phyloP scores from a whole-genome alignment of 495 filamentous ascomycete genomes.

The Neurospora sp. region DNA sequence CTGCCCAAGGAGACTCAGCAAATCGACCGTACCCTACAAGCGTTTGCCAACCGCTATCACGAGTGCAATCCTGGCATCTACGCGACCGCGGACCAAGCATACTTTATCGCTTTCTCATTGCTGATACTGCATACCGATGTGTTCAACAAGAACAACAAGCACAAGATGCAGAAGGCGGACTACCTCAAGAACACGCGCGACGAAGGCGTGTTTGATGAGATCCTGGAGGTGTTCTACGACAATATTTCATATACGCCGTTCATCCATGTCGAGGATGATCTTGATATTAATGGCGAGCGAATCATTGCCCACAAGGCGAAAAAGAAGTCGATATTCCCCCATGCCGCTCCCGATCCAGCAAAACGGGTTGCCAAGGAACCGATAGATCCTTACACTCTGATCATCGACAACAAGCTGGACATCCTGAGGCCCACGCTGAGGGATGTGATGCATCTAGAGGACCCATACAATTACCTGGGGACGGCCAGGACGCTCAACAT shows the following conservation, averaged over 20 bases:
- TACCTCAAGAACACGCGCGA: constrained; percentile 91
- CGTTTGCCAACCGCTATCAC: constrained; percentile 92
- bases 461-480: constrained; percentile 81
- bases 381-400: constrained; percentile 88
- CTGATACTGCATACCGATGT: constrained; percentile 95
- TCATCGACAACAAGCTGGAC: constrained; percentile 80
- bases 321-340: constrained; percentile 64
- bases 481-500: constrained; percentile 65
- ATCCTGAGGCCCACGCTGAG: constrained; percentile 72
- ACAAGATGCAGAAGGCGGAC: constrained; percentile 95
- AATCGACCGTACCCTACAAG: constrained; percentile 87
- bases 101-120: constrained; percentile 94
- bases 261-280: constrained; percentile 88
- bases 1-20: constrained; percentile 96
- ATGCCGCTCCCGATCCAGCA: constrained; percentile 50
- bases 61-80: constrained; percentile 98
- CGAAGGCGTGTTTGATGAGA: constrained; percentile 83
- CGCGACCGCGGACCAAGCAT: constrained; percentile 82
- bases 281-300: constrained; percentile 69
- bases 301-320: constrained; percentile 56
- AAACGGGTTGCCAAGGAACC: constrained; percentile 65
- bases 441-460: constrained; percentile 85
- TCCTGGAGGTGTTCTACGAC: constrained; percentile 93
- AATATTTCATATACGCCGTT: constrained; percentile 98
- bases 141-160: constrained; percentile 99